A percentile compares a stretch with the other conserved stretches of the same genome.
phyloP scores from a whole-genome alignment of 208 protist genomes.

The Porcisia hertigi region DNA sequence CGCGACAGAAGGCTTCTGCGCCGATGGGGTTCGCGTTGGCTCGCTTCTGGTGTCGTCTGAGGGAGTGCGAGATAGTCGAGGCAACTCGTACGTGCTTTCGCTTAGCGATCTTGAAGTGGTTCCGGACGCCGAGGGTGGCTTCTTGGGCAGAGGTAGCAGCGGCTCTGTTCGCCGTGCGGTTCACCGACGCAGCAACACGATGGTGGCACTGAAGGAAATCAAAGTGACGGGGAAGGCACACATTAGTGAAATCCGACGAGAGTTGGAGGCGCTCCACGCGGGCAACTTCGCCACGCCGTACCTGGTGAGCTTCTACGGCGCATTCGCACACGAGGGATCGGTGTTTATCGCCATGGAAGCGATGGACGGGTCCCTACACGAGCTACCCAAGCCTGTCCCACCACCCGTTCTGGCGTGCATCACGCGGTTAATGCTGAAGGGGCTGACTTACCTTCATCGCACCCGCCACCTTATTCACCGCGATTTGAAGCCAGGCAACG shows the following conservation, averaged over 20 bases:
- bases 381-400: conserved; percentile 60
- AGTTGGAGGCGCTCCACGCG: conserved; percentile 84
- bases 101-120: conserved; percentile 70
- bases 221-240: conserved; percentile 77
- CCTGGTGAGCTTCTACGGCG: conserved; percentile 90
- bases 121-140: conserved; percentile 44
- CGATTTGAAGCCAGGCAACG: conserved; percentile 98
- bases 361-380: conserved; percentile 88
- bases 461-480: conserved; percentile 93
- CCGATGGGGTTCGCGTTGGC: conserved; percentile 71
- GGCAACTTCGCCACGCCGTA: conserved; percentile 37
- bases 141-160: conserved; percentile 84
- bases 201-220: conserved; percentile 88
- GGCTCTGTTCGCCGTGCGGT: conserved; percentile 73
- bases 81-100: conserved; percentile 74
- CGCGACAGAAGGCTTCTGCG: conserved; percentile 46
- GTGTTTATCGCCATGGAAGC: conserved; percentile 93
- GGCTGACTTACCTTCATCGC: conserved; percentile 89
- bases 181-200: conserved; percentile 54
- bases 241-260: conserved; percentile 77
- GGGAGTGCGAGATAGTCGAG: conserved; percentile 55
- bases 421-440: conserved; percentile 78
- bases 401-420: conserved; percentile 59
- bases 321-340: conserved; percentile 84
- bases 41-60: conserved; percentile 75